These are phyloP conservation scores for Globisporangium cederbergense DNA, from an alignment of 352 stramenopile genomes.

Conservation along the genomic window DNA sequence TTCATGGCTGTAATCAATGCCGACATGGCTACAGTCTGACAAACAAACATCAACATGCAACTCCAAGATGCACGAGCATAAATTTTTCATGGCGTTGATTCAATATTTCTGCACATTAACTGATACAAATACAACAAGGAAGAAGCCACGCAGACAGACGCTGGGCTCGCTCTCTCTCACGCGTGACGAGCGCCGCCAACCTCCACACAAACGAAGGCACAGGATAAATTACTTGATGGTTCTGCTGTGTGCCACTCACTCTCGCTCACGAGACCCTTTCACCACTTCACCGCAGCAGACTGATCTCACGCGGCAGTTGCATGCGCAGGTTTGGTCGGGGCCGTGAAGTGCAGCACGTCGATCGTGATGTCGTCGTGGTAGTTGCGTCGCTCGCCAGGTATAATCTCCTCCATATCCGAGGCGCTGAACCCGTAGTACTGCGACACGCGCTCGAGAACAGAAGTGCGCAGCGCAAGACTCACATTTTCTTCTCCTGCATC, in stretches of 20 bases:
- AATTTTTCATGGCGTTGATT: too few species aligned
- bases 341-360: slow-evolving; percentile 62
- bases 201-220: not conserved
- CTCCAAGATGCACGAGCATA: too few species aligned
- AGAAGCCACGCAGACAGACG: not conserved
- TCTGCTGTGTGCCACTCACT: not conserved
- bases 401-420: slow-evolving; percentile 47
- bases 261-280: not conserved
- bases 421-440: slow-evolving; percentile 48
- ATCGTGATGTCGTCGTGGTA: slow-evolving; percentile 79
- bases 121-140: not conserved
- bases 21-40: not conserved
- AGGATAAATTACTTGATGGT: slow-evolving; percentile 4
- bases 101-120: not conserved
- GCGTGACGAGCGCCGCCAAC: not conserved
- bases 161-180: not conserved
- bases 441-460: slow-evolving; percentile 51
- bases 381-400: slow-evolving; percentile 51
- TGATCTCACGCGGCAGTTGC: slow-evolving; percentile 18
- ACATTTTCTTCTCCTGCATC: slow-evolving; percentile 52
- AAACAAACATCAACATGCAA: not conserved
- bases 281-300: not conserved
- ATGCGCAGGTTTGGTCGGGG: slow-evolving; percentile 15
- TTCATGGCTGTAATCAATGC: too few species aligned
- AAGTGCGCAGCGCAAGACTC: slow-evolving; percentile 39